Conservation (phyloP, 805 yeast genomes). For the Candida ortonii region DNA sequence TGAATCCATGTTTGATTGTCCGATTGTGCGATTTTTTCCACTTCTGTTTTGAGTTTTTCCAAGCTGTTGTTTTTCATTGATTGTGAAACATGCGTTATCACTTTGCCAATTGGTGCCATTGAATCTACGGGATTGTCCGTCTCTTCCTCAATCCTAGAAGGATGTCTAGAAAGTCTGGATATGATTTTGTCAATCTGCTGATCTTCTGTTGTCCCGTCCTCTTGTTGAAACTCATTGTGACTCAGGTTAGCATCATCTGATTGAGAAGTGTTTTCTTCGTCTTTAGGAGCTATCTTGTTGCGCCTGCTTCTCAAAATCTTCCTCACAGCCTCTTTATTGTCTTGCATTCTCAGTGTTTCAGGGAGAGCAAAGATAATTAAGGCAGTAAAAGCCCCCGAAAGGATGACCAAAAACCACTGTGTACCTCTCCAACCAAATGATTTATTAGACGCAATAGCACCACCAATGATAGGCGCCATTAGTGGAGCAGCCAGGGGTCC, state of each 20-base stretch:
- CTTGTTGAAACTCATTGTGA: no score
- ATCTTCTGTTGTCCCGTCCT: no score
- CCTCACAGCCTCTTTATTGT: slow-evolving; percentile 53
- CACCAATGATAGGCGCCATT: slow-evolving; percentile 76
- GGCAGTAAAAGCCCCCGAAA: slow-evolving; percentile 53
- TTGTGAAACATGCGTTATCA: slow-evolving; percentile 27
- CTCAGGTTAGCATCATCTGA: no score
- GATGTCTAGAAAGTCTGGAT: slow-evolving; percentile 32
- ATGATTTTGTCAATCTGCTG: slow-evolving; percentile 32
- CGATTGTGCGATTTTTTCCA: slow-evolving; percentile 21
- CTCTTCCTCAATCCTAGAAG: slow-evolving; percentile 15
- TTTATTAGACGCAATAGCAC: slow-evolving; percentile 53
- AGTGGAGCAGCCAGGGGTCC: slow-evolving; percentile 84
- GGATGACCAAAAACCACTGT: slow-evolving; percentile 76
- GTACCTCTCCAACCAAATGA: slow-evolving; percentile 88
- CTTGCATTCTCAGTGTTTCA: slow-evolving; percentile 70
- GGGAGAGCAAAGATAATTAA: slow-evolving; percentile 61
- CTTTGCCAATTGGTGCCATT: slow-evolving; percentile 30
- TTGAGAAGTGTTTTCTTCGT: slow-evolving; percentile 20
- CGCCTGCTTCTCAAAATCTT: slow-evolving; percentile 41
- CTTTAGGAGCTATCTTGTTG: slow-evolving; percentile 11
- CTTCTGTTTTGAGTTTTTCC: slow-evolving; percentile 21
- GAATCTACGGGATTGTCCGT: slow-evolving; percentile 35
- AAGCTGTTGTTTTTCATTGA: slow-evolving; percentile 19
- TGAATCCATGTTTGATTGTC: slow-evolving; percentile 18